Evolutionary conservation across 1,139 yeast genomes (phyloP), one percentile per base, ranked within the genome.

Genomic region (Kluyveromyces marxianus): DNA sequence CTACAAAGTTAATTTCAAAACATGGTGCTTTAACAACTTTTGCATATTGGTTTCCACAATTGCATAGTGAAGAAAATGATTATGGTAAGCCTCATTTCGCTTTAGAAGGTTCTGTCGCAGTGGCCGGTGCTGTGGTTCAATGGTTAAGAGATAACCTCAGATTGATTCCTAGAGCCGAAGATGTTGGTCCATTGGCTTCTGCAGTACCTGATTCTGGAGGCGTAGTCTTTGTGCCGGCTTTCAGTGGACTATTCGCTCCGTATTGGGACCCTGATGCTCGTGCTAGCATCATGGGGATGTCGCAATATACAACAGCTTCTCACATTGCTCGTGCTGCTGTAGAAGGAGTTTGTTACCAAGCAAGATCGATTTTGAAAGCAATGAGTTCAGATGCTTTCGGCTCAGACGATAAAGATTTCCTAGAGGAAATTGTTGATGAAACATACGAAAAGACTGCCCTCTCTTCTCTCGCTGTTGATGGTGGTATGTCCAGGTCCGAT

Each of bases 291-390:
- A 81, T 88, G 63, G 97, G 97, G 41, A 77, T 90, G 74, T 87
- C 96, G 4, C 95, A 88, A 63, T 88, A 80, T 68, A 84, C 96
- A 33, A 77, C 85, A 21, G 81, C 94, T 32, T 79, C 89, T 37
- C 97, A 90, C 67, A 81, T 90, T 60, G 95, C 95, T 10, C 77
- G 96, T 55, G 97, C 97, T 4, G 96, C 96, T 4, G 75, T 90
- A 50, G 97, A 90, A 66, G 97, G 97, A 54, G 94, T 89, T 41
- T 89, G 97, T 67, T 90, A 77, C 75, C 97, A 90, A 70, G 92
- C 92, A 25, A 74, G 95, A 54, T 96, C 95, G 37, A 88, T 90
- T 62, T 74, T 90, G 60, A 80, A 85, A 54, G 95, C 96, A 39
- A 90, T 90, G 97, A 83, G 85, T 42, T 73, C 77, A 48, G 97